Base-by-base conservation (phyloP, 805 yeast genomes). In the Metschnikowia lachancei region DNA sequence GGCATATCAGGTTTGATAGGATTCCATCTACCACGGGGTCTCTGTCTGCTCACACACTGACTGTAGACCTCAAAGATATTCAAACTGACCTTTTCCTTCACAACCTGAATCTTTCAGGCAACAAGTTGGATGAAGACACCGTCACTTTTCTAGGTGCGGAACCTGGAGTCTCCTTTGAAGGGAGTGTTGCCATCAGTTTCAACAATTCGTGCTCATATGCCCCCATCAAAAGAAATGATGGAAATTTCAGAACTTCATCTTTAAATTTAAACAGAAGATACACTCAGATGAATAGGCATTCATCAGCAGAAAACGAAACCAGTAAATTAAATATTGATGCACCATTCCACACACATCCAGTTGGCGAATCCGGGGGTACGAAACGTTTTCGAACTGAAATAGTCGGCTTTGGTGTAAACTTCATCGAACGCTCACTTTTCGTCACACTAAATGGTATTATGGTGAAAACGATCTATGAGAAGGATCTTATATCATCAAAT, bases 331-430 rank as follows among this genome's bases (percentile, higher is more conserved):
- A 68, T 39, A 55, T 71, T 9, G 74, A 69, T 10, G 62, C 70
- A 1, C 64, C 71, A 2, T 64, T 72, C 46, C 57, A 59, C 19
- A 67, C 72, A 4, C 54, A 58, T 31, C 43, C 53, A 7, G 41
- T 43, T 12, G 17, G 33, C 13, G 49, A 38, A 16, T 34, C 45
- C 8, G 41, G 41, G 10, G 68, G 67, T 36, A 67, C 64, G 19
- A 73, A 67, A 41, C 72, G 72, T 1, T 72, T 75, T 34, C 65
- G 61, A 26, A 58, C 65, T 18, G 96, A 89, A 63, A 70, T 78
- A 2, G 75, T 91, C 51, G 97, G 97, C 0, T 85, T 91, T 63
- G 97, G 97, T 4, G 75, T 89, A 19, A 85, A 90, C 66, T 85
- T 79, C 55, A 69, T 76, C 13, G 78, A 77, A 34, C 75, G 79